These are phyloP conservation scores for Vitis vinifera DNA, from an alignment of 164 flowering plant genomes.

Conservation along the genomic window ASM3070453v1 NC_081805.1:23096501-23097000, in stretches of 20 bases:
- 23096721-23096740: constrained; percentile 16
- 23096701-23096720: constrained; percentile 41
- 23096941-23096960: neutral
- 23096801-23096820: constrained; percentile 47
- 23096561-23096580: neutral
- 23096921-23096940: neutral
- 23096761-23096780: constrained; percentile 26
- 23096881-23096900: constrained; percentile 20
- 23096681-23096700: constrained; percentile 28
- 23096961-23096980: neutral
- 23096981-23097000: constrained; percentile 31
- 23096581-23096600: constrained; percentile 33
- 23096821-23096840: constrained; percentile 23
- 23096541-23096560: constrained; percentile 33
- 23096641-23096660: neutral
- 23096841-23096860: constrained; percentile 22
- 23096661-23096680: constrained; percentile 1
- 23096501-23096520: constrained; percentile 40
- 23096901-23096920: constrained; percentile 18
- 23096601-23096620: constrained; percentile 52
- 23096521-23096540: constrained; percentile 20
- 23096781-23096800: constrained; percentile 35
- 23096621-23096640: constrained; percentile 50
- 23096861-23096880: constrained; percentile 39
- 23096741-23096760: constrained; percentile 16